These are phyloP conservation scores for Hymenoscyphus albidus DNA, from an alignment of 2,329 filamentous ascomycete genomes.

Conservation along the genomic window DNA sequence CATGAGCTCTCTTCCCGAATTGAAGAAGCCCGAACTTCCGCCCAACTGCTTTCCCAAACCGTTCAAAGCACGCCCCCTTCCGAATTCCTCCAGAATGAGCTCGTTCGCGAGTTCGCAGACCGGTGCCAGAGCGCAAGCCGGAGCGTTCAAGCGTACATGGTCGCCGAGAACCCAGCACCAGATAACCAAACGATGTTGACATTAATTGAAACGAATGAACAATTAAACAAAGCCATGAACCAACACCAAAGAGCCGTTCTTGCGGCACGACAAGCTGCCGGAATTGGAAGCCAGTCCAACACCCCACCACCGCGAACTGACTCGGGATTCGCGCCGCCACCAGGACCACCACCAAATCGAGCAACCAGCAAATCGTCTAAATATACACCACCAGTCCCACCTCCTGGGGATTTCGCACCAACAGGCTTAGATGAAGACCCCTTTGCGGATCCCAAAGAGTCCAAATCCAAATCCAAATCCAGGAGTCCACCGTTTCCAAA, in stretches of 20 bases:
- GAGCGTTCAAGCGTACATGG: slow-evolving; percentile 83
- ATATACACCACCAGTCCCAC: slow-evolving; percentile 27
- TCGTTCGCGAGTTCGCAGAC: slow-evolving; percentile 87
- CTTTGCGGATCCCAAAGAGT: slow-evolving; percentile 29
- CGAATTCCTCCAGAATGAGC: slow-evolving; percentile 77
- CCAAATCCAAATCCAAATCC: not conserved
- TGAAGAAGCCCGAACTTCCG: slow-evolving; percentile 86
- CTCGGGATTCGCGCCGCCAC: slow-evolving; percentile 22
- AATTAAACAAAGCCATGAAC: slow-evolving; percentile 75
- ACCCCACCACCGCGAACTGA: slow-evolving; percentile 25
- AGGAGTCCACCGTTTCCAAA: slow-evolving; percentile 25
- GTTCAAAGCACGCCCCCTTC: slow-evolving; percentile 76
- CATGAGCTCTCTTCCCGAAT: slow-evolving; percentile 77
- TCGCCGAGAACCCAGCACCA: slow-evolving; percentile 70
- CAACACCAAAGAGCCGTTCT: slow-evolving; percentile 79
- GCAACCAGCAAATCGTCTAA: slow-evolving; percentile 8
- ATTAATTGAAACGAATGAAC: slow-evolving; percentile 91
- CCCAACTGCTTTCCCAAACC: slow-evolving; percentile 87
- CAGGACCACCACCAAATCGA: slow-evolving; percentile 10
- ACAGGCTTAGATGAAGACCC: slow-evolving; percentile 30
- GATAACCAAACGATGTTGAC: slow-evolving; percentile 94
- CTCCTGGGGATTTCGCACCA: slow-evolving; percentile 29
- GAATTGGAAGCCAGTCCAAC: slow-evolving; percentile 33
- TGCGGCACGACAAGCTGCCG: slow-evolving; percentile 55
- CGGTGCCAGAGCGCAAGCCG: slow-evolving; percentile 77